These are phyloP conservation scores for Fusarium nurragi DNA, from an alignment of 2,329 filamentous ascomycete genomes.

Conservation along the genomic window DNA sequence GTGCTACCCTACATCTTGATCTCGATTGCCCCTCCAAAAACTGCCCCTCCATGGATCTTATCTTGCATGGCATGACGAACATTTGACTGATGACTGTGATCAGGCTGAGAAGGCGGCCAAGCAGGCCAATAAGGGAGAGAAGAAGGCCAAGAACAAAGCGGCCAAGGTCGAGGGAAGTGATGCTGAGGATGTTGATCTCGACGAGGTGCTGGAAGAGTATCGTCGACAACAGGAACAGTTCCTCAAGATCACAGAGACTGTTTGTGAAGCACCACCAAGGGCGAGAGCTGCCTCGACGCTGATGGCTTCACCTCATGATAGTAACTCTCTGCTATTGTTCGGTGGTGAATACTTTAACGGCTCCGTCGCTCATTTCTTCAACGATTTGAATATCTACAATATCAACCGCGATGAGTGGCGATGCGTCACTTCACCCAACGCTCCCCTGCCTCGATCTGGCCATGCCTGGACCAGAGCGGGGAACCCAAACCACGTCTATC, in stretches of 20 bases:
- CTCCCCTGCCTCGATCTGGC: slow-evolving; percentile 86
- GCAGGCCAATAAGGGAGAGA: slow-evolving; percentile 89
- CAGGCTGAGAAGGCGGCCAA: slow-evolving; percentile 75
- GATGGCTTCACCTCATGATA: slow-evolving; percentile 84
- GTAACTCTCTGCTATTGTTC: slow-evolving; percentile 89
- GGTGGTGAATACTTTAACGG: slow-evolving; percentile 98
- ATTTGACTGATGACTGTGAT: slow-evolving; percentile 32
- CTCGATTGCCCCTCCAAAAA: slow-evolving; percentile 33
- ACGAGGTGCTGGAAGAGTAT: slow-evolving; percentile 92
- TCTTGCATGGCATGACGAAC: slow-evolving; percentile 14
- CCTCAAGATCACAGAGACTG: slow-evolving; percentile 87
- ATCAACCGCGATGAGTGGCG: slow-evolving; percentile 91
- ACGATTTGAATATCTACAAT: slow-evolving; percentile 75
- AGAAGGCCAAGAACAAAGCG: slow-evolving; percentile 77
- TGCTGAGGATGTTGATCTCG: slow-evolving; percentile 90
- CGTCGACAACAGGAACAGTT: slow-evolving; percentile 93
- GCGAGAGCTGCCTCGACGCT: slow-evolving; percentile 83
- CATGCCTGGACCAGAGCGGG: slow-evolving; percentile 94
- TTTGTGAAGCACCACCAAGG: slow-evolving; percentile 75
- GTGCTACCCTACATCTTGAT: slow-evolving; percentile 2
- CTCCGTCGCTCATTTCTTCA: slow-evolving; percentile 77
- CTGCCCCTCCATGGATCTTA: slow-evolving; percentile 23
- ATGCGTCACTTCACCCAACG: slow-evolving; percentile 88
- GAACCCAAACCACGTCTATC: slow-evolving; percentile 84
- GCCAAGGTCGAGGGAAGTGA: slow-evolving; percentile 84